phyloP scores from a whole-genome alignment of 805 yeast species.

The Debaryomyces maramus region DNA sequence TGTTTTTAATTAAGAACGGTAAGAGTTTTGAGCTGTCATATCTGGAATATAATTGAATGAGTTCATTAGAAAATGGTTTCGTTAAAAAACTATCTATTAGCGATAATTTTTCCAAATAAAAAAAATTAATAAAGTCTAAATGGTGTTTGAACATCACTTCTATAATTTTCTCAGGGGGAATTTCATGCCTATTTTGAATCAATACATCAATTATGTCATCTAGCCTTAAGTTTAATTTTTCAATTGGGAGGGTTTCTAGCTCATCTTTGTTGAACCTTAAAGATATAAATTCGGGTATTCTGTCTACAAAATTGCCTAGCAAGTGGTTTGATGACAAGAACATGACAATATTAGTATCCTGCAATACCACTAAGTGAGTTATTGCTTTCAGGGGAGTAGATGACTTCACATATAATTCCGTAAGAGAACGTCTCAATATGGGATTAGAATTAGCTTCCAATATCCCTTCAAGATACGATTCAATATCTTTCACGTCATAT shows the following conservation, averaged over 20 bases:
- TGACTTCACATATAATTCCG: constrained; percentile 55
- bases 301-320: constrained; percentile 46
- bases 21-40: constrained; percentile 57
- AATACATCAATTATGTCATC: constrained; percentile 51
- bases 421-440: constrained; percentile 43
- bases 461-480: constrained; percentile 46
- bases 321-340: constrained; percentile 66
- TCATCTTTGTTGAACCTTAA: constrained; percentile 40
- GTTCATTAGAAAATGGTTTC: constrained; percentile 61
- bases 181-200: constrained; percentile 64
- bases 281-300: constrained; percentile 53
- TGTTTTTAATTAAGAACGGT: constrained; percentile 59
- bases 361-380: constrained; percentile 55
- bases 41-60: constrained; percentile 63
- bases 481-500: constrained; percentile 48
- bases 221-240: constrained; percentile 39
- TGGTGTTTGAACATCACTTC: constrained; percentile 41
- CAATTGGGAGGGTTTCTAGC: constrained; percentile 40
- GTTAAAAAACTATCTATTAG: constrained; percentile 55
- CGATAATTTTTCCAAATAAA: constrained; percentile 64
- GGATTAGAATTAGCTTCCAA: constrained; percentile 29
- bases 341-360: constrained; percentile 54
- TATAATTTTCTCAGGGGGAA: constrained; percentile 55
- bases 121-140: constrained; percentile 54
- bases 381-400: constrained; percentile 65